A percentile compares a stretch with the other conserved stretches of the same genome.
These are phyloP conservation scores for Phytophthora meadii DNA, from an alignment of 352 stramenopile genomes.

Conservation along the genomic window DNA sequence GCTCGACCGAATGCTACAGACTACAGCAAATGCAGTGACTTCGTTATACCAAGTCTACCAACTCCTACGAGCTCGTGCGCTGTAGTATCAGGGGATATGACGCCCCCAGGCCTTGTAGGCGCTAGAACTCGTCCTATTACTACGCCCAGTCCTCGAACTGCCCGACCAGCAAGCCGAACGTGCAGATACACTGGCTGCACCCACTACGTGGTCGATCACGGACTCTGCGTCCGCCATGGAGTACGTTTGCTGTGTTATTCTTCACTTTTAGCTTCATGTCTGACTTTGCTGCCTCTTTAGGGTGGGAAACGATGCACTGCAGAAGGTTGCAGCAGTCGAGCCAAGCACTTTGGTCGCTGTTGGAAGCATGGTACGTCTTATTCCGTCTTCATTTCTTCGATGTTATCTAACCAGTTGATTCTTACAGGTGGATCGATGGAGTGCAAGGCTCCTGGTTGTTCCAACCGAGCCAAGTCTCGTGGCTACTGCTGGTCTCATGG, in stretches of 20 bases:
- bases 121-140: constrained; percentile 18
- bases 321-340: constrained; percentile 65
- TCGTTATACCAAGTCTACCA: constrained; percentile 7
- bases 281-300: constrained; percentile 21
- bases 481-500: constrained; percentile 86
- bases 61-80: background rate
- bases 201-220: constrained; percentile 76
- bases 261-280: background rate
- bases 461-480: constrained; percentile 78
- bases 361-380: constrained; percentile 60
- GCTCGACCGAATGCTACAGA: constrained; percentile 13
- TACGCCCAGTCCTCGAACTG: constrained; percentile 4
- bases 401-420: background rate
- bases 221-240: constrained; percentile 68
- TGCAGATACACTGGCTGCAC: constrained; percentile 70
- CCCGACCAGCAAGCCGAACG: constrained; percentile 54
- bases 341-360: constrained; percentile 71
- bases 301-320: constrained; percentile 65
- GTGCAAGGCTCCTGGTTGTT: constrained; percentile 69
- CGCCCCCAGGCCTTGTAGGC: constrained; percentile 15
- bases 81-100: constrained; percentile 11
- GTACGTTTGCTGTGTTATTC: constrained; percentile 29
- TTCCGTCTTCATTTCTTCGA: background rate
- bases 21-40: constrained; percentile 1
- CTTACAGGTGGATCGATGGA: constrained; percentile 53